A percentile compares a stretch with the other conserved stretches of the same genome.
Evolutionary conservation across 257 asterid genomes (phyloP).

Genomic region (Apocynum venetum): DNA sequence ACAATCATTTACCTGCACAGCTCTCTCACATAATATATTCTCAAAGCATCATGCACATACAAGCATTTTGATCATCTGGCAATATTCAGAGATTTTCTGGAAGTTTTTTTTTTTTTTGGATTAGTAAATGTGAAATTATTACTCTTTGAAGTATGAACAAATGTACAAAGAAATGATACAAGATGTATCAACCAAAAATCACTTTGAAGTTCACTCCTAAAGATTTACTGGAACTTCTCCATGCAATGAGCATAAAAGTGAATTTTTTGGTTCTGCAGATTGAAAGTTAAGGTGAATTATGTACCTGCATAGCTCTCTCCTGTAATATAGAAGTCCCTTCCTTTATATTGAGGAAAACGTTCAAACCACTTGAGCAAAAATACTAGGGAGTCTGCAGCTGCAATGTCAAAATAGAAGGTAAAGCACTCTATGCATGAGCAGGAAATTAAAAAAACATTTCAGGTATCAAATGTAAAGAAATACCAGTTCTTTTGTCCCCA

Average conservation of each 20-base stretch:
- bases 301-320: slow-evolving; percentile 98
- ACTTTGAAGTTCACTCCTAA: too few relatives aligned
- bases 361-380: slow-evolving; percentile 78
- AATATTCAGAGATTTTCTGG: not conserved
- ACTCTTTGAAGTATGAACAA: too few relatives aligned
- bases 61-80: not conserved
- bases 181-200: too few relatives aligned
- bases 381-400: slow-evolving; percentile 78
- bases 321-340: slow-evolving; percentile 68
- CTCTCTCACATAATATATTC: not conserved
- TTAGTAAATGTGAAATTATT: too few relatives aligned
- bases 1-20: not conserved
- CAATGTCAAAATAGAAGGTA: slow-evolving; percentile 24
- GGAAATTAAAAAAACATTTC: slow-evolving; percentile 7
- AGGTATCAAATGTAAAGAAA: not conserved
- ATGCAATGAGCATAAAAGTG: not conserved
- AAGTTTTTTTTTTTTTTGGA: not conserved
- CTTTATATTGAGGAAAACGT: slow-evolving; percentile 86
- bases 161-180: too few relatives aligned
- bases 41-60: not conserved
- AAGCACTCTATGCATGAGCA: slow-evolving; percentile 12
- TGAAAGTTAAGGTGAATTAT: slow-evolving; percentile 8
- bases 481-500: slow-evolving; percentile 92
- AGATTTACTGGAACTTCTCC: not conserved
- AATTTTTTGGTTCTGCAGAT: not conserved